phyloP scores from a whole-genome alignment of 2,329 filamentous ascomycete genomes.

The Dothidotthia symphoricarpi region DNA sequence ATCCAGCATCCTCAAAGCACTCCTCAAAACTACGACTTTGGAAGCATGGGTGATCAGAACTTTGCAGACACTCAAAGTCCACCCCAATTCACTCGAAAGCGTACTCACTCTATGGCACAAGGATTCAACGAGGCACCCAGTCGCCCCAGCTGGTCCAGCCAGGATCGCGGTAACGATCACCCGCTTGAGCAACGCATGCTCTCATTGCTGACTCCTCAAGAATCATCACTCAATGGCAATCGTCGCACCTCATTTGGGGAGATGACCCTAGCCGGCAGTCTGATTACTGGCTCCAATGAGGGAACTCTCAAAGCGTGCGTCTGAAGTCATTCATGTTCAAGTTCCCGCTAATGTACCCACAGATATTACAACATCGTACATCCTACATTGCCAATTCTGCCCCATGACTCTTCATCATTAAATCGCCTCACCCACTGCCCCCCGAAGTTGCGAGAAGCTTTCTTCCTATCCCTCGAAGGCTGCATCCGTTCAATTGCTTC shows the following conservation, averaged over 20 bases:
- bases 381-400: slow-evolving; percentile 35
- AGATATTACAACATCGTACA: slow-evolving; percentile 42
- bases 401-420: slow-evolving; percentile 32
- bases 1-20: slow-evolving; percentile 32
- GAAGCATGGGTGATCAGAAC: slow-evolving; percentile 28
- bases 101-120: slow-evolving; percentile 42
- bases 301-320: slow-evolving; percentile 37
- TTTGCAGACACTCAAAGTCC: slow-evolving; percentile 32
- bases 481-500: slow-evolving; percentile 34
- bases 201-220: slow-evolving; percentile 28
- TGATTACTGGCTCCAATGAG: slow-evolving; percentile 39
- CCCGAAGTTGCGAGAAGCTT: slow-evolving; percentile 36
- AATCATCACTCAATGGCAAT: slow-evolving; percentile 33
- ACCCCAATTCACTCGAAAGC: slow-evolving; percentile 36
- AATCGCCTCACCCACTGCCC: slow-evolving; percentile 39
- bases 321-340: too few species aligned
- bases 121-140: slow-evolving; percentile 34
- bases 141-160: slow-evolving; percentile 35
- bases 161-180: slow-evolving; percentile 36
- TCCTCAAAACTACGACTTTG: slow-evolving; percentile 34
- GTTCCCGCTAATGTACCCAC: slow-evolving; percentile 12
- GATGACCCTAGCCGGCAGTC: slow-evolving; percentile 33
- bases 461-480: slow-evolving; percentile 37
- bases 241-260: slow-evolving; percentile 39
- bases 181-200: slow-evolving; percentile 17